phyloP scores from a whole-genome alignment of 306 rosid genomes.

The Pterocarpus macrocarpus region DNA sequence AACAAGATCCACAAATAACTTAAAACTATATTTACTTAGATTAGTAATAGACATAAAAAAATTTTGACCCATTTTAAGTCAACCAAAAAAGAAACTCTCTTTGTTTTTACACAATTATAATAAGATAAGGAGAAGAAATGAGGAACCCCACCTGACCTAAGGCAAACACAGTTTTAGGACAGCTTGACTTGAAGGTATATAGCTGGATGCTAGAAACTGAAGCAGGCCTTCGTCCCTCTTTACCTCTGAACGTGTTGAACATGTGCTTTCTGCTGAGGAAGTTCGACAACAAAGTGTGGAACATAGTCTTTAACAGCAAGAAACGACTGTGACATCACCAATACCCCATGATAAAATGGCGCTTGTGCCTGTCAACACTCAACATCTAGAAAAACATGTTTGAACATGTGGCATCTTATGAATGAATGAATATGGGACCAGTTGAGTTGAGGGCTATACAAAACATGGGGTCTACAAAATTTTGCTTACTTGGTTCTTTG shows the following conservation, averaged over 20 bases:
- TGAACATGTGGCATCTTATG: constrained; percentile 51
- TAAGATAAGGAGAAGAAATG: constrained; percentile 16
- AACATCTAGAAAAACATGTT: constrained; percentile 22
- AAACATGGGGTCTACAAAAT: constrained; percentile 1
- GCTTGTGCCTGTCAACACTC: constrained; percentile 16
- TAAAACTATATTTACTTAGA: not conserved
- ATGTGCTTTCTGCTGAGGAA: not conserved
- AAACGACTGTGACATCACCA: constrained; percentile 45
- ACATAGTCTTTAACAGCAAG: constrained; percentile 48
- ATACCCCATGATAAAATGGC: constrained; percentile 35
- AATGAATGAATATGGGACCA: constrained; percentile 42
- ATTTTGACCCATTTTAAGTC: not conserved
- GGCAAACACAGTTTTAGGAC: constrained; percentile 13
- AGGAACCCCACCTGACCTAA: constrained; percentile 31
- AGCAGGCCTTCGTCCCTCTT: not conserved
- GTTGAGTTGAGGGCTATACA: not conserved
- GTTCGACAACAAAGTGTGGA: constrained; percentile 31
- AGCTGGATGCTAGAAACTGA: constrained; percentile 26
- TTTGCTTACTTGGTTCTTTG: not conserved
- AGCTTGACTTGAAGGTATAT: constrained; percentile 4
- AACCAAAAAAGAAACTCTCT: constrained; percentile 24
- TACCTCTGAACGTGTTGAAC: constrained; percentile 6
- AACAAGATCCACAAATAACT: not conserved
- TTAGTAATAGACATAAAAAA: constrained; percentile 11
- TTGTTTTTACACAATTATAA: not conserved